Base-by-base conservation (phyloP, 495 filamentous ascomycete species). In the Barbatosphaeria neglecta region DNA sequence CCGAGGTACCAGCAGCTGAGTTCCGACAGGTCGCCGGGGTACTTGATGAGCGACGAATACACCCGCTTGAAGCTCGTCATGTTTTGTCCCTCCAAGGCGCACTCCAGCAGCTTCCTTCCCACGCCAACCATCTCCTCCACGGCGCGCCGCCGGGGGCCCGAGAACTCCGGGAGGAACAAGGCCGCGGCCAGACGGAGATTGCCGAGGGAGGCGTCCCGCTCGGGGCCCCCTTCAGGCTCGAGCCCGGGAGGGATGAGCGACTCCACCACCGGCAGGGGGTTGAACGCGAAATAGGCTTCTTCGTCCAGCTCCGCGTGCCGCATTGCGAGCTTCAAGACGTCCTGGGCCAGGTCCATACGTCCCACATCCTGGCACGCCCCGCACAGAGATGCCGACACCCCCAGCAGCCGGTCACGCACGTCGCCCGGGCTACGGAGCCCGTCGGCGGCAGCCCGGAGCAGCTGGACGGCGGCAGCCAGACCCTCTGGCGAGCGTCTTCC, bases 141-240 rank as follows among this genome's bases (percentile, higher is more conserved):
- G 5, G 38, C 22, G 0, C 40, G n/a, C 5, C 23, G 49, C 2
- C 57, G 60, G 17, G 46, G 56, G n/a, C 52, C 51, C 3, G 53
- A 52, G 28, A 69, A 63, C 11, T 40, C 52, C 1, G 62, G 45
- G 10, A 72, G 53, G 42, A 63, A 73, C 42, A 74, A 22, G 4
- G 48, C 42, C 22, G 60, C 43, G 8, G 63, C 64, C 16, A 46
- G 43, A 33, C 58, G 50, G 35, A 69, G 35, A 5, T 50, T 49
- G 7, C 41, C 33, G 2, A 16, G 3, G 22, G 31, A 25, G 22
- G 31, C 41, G 10, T 46, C 37, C 18, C 23, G 18, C 13, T 37
- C 33, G 20, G 37, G 15, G 23, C 45, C 23, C 13, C 35, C 35
- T 6, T 25, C 35, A 11, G 50, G n/a, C 41, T 50, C 33, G 33